Evolutionary conservation across 1,284 basidiomycete species (phyloP).

Genomic region (Porodaedalea pini): DNA sequence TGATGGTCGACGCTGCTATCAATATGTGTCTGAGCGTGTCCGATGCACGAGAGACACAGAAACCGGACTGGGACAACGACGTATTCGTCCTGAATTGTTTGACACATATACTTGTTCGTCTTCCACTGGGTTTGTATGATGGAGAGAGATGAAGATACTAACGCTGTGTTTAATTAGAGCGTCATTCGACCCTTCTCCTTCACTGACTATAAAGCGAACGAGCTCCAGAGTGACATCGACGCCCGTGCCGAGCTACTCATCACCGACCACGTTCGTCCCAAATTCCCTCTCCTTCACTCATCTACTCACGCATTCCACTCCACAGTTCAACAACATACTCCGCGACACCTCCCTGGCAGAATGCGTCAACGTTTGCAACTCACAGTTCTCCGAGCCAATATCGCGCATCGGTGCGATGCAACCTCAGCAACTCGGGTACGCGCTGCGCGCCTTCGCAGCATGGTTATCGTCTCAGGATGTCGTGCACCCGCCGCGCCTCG

Average conservation of each 20-base stretch:
- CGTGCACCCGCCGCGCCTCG: slow-evolving; percentile 75
- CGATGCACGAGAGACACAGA: slow-evolving; percentile 57
- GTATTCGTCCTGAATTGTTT: slow-evolving; percentile 85
- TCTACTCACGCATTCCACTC: slow-evolving; percentile 7
- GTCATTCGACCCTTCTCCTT: slow-evolving; percentile 73
- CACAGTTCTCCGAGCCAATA: slow-evolving; percentile 54
- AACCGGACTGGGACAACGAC: slow-evolving; percentile 69
- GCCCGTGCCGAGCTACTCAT: slow-evolving; percentile 63
- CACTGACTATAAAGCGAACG: slow-evolving; percentile 56
- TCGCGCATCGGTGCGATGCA: slow-evolving; percentile 59
- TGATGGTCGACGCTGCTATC: slow-evolving; percentile 79
- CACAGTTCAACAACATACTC: slow-evolving; percentile 70
- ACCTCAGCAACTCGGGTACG: slow-evolving; percentile 48
- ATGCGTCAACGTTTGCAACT: slow-evolving; percentile 53
- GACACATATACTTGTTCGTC: slow-evolving; percentile 67
- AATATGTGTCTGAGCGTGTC: slow-evolving; percentile 70
- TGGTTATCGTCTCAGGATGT: slow-evolving; percentile 70
- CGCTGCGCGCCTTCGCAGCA: slow-evolving; percentile 57
- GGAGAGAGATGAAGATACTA: background rate
- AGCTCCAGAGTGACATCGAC: slow-evolving; percentile 62
- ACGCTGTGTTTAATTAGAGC: slow-evolving; percentile 40
- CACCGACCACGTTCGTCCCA: slow-evolving; percentile 74
- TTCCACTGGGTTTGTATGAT: slow-evolving; percentile 4
- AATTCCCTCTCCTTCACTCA: background rate
- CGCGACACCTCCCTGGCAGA: slow-evolving; percentile 71